Conservation (phyloP, 2,329 filamentous ascomycete genomes). For the Diaporthe amygdali region DNA sequence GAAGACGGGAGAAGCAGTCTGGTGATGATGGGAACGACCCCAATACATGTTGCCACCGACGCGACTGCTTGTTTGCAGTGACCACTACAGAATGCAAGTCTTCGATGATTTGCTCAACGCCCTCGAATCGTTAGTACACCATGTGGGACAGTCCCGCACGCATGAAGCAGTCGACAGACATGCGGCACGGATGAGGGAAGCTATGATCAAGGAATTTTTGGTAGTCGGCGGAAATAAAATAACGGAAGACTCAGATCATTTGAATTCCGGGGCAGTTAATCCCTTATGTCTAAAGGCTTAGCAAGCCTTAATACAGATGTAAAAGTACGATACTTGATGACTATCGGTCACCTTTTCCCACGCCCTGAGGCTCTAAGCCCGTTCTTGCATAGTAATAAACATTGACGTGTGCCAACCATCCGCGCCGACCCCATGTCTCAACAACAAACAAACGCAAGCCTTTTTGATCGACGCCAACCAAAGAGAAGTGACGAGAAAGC, state of each 20-base stretch:
- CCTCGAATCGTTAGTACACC: background rate
- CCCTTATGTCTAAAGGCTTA: background rate
- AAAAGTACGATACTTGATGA: background rate
- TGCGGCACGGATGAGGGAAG: background rate
- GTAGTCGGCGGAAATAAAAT: constrained; percentile 8
- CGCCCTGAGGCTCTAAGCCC: background rate
- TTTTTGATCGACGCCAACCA: background rate
- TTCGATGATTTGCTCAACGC: background rate
- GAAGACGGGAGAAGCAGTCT: background rate
- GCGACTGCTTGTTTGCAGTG: background rate
- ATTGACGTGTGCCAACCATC: background rate
- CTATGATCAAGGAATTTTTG: background rate
- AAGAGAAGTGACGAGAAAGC: background rate
- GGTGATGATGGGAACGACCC: background rate
- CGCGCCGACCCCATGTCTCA: background rate
- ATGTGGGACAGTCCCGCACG: background rate
- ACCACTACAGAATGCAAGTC: constrained; percentile 2
- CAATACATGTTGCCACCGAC: background rate
- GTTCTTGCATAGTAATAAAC: background rate
- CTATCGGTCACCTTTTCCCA: background rate
- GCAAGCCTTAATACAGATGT: background rate
- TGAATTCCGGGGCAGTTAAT: background rate
- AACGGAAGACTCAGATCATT: constrained; percentile 4
- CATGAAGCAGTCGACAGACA: background rate
- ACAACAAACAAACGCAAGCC: background rate